phyloP scores from a whole-genome alignment of 2,329 filamentous ascomycete genomes.

The Colletotrichum lini region DNA sequence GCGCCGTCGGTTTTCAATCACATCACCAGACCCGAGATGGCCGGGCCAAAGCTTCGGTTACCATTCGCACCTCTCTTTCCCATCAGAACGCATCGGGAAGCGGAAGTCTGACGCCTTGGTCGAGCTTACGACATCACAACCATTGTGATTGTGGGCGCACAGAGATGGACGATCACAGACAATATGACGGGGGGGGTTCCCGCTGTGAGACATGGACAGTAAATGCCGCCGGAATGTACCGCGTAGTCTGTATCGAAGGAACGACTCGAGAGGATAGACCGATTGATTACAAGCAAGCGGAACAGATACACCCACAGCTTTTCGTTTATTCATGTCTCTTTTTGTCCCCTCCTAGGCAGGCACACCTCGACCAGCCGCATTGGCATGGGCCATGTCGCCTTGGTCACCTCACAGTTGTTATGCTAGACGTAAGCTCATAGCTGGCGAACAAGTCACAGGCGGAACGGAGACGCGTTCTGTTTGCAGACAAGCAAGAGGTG shows the following conservation, averaged over 20 bases:
- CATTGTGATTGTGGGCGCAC: conserved; percentile 5
- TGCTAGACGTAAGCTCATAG: neutral
- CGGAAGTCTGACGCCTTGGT: neutral
- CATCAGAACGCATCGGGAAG: neutral
- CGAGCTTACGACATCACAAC: neutral
- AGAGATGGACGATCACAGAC: conserved; percentile 20
- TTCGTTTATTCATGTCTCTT: no score
- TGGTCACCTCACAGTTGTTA: neutral
- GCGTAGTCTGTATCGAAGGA: conserved; percentile 2
- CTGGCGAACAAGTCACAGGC: neutral
- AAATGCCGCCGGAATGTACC: conserved; percentile 3
- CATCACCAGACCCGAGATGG: neutral
- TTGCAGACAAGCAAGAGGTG: neutral
- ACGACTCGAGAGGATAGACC: neutral
- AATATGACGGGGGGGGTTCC: conserved; percentile 19
- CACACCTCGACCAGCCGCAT: neutral
- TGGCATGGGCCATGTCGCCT: neutral
- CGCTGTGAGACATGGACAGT: conserved; percentile 32
- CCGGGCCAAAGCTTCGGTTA: neutral
- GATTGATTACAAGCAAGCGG: neutral
- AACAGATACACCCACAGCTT: neutral
- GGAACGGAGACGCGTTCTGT: neutral
- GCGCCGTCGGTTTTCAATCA: neutral
- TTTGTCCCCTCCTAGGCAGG: neutral
- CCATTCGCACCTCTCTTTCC: neutral